Percentiles rank a stretch among this genome's conserved stretches.
phyloP scores from a whole-genome alignment of 1,284 basidiomycete species.

The Inonotus hispidus region DNA sequence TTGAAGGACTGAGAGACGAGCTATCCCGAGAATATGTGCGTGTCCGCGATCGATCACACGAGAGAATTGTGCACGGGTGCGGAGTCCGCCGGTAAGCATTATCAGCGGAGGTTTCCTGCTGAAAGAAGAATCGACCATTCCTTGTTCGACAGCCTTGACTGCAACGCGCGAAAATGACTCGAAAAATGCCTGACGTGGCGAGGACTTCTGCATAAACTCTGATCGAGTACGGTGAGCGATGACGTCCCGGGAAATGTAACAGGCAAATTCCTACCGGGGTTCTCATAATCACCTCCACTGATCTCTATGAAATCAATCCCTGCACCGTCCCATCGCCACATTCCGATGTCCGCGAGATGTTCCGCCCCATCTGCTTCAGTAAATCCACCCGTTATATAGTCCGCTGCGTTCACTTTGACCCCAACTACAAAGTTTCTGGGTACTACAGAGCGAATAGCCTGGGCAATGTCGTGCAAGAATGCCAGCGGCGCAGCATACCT shows the following conservation, averaged over 20 bases:
- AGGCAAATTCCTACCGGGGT: slow-evolving; percentile 46
- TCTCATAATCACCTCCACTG: slow-evolving; percentile 84
- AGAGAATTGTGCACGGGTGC: slow-evolving; percentile 53
- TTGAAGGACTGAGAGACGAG: slow-evolving; percentile 58
- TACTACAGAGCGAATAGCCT: slow-evolving; percentile 52
- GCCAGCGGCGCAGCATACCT: slow-evolving; percentile 55
- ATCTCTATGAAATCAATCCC: slow-evolving; percentile 81
- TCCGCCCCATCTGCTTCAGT: slow-evolving; percentile 39
- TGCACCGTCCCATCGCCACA: slow-evolving; percentile 37
- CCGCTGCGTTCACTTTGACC: slow-evolving; percentile 85
- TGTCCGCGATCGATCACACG: slow-evolving; percentile 47
- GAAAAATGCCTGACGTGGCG: slow-evolving; percentile 29
- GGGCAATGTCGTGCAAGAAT: slow-evolving; percentile 62
- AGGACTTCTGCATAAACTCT: slow-evolving; percentile 43
- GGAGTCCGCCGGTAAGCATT: slow-evolving; percentile 77
- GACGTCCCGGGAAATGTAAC: background rate
- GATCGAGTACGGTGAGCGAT: background rate
- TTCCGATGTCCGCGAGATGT: slow-evolving; percentile 60
- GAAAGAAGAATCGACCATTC: slow-evolving; percentile 14
- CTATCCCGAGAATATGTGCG: slow-evolving; percentile 74
- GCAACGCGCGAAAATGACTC: slow-evolving; percentile 30
- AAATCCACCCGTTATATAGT: slow-evolving; percentile 59
- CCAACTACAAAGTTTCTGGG: slow-evolving; percentile 68
- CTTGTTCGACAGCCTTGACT: slow-evolving; percentile 36
- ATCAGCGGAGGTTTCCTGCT: slow-evolving; percentile 37